Evolutionary conservation across 1,139 yeast genomes (phyloP).

Genomic region (Suhomyces anneliseae): DNA sequence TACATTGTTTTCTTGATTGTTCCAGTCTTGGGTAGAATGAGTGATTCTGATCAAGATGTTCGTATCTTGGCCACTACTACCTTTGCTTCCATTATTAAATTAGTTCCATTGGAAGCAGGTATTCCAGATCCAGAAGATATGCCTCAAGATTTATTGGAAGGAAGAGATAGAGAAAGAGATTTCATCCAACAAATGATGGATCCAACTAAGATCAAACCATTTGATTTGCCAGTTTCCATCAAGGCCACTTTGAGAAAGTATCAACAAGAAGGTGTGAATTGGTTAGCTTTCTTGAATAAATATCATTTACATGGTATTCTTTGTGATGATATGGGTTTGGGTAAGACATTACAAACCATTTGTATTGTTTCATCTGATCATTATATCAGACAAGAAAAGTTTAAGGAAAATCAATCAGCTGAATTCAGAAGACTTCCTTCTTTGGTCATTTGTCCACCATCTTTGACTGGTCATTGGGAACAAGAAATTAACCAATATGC

Average conservation of each 20-base stretch:
- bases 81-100: conserved; percentile 91
- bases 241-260: conserved; percentile 92
- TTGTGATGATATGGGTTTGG: conserved; percentile 99
- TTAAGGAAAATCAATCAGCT: conserved; percentile 55
- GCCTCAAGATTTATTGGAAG: conserved; percentile 79
- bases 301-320: conserved; percentile 95
- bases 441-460: conserved; percentile 91
- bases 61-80: conserved; percentile 91
- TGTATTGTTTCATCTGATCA: conserved; percentile 97
- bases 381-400: conserved; percentile 75
- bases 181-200: conserved; percentile 98
- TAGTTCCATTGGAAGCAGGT: conserved; percentile 97
- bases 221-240: conserved; percentile 85
- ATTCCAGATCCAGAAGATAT: conserved; percentile 94
- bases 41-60: conserved; percentile 90
- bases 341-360: conserved; percentile 94
- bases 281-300: conserved; percentile 94
- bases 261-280: conserved; percentile 98
- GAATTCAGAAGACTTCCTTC: conserved; percentile 81
- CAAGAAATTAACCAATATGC: conserved; percentile 91
- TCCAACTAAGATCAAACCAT: conserved; percentile 87
- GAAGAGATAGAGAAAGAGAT: conserved; percentile 92
- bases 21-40: conserved; percentile 96
- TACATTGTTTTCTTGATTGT: conserved; percentile 94
- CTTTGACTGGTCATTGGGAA: conserved; percentile 98